Conservation (phyloP, 164 flowering plant genomes). For the Umbilicus rupestris region DNA sequence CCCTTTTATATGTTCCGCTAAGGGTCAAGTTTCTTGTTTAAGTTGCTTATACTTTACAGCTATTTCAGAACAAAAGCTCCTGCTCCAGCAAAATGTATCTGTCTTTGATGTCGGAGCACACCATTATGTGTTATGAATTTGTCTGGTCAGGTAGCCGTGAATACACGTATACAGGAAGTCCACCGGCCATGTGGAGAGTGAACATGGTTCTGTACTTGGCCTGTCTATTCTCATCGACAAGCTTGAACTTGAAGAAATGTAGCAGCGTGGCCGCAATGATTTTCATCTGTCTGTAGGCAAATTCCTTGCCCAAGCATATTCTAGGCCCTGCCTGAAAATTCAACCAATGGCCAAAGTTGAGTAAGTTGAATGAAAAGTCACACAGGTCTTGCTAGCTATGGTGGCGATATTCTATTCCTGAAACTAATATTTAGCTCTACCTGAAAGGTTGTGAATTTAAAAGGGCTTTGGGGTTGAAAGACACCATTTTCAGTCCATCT, state of each 20-base stretch:
- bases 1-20: too few relatives aligned
- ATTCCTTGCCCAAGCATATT: constrained; percentile 67
- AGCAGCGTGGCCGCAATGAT: constrained; percentile 45
- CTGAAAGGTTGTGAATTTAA: constrained; percentile 11
- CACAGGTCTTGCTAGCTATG: neutral
- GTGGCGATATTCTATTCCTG: neutral
- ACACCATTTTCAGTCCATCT: constrained; percentile 33
- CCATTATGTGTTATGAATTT: neutral
- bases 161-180: constrained; percentile 42
- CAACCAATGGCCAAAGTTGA: neutral
- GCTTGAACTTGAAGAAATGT: constrained; percentile 34
- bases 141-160: constrained; percentile 5
- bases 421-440: neutral
- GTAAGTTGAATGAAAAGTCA: too few relatives aligned
- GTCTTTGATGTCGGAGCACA: too few relatives aligned
- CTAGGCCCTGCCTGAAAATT: constrained; percentile 75
- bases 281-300: constrained; percentile 77
- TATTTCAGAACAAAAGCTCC: too few relatives aligned
- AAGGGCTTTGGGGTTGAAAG: constrained; percentile 15
- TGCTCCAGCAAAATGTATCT: too few relatives aligned
- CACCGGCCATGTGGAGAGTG: constrained; percentile 62
- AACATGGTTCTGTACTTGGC: constrained; percentile 64
- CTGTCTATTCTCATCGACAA: constrained; percentile 25
- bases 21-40: too few relatives aligned
- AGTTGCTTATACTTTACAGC: too few relatives aligned